phyloP scores from a whole-genome alignment of 108 stramenopile genomes.

The Aurantiochytrium sp. region DNA sequence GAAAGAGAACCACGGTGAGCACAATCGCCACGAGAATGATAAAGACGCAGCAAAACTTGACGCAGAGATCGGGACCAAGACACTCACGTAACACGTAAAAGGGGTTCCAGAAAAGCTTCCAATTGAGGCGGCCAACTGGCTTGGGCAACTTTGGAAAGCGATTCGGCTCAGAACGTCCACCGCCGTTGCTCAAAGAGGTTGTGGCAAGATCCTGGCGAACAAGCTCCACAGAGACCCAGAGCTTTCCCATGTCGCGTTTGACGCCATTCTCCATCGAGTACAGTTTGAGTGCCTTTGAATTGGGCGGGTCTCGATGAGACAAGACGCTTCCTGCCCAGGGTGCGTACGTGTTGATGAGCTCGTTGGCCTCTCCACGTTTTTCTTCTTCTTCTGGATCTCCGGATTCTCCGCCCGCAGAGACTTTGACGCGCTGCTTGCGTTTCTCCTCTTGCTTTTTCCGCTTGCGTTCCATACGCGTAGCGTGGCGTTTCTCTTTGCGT shows the following conservation, averaged over 20 bases:
- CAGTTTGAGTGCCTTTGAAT: constrained; percentile 26
- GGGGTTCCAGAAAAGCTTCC: constrained; percentile 36
- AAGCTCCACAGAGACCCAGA: constrained; percentile 21
- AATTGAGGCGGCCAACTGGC: constrained; percentile 41
- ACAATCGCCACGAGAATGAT: not conserved
- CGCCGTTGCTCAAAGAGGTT: constrained; percentile 23
- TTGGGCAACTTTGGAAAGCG: constrained; percentile 40
- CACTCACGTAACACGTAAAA: constrained; percentile 34
- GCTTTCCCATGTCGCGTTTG: constrained; percentile 9
- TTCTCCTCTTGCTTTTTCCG: not conserved
- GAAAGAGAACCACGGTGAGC: constrained; percentile 23
- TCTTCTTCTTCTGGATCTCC: not conserved
- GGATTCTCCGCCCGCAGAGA: not conserved
- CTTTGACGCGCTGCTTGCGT: not conserved
- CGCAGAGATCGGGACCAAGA: constrained; percentile 28
- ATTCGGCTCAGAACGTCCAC: constrained; percentile 49
- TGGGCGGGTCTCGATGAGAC: not conserved
- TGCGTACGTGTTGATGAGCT: constrained; percentile 2
- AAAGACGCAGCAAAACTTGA: constrained; percentile 23
- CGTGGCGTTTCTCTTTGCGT: constrained; percentile 13
- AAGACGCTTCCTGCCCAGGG: not conserved
- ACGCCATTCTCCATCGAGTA: constrained; percentile 7
- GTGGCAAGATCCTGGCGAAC: constrained; percentile 43
- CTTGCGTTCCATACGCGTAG: not conserved
- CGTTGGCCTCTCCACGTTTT: not conserved